phyloP scores from a whole-genome alignment of 805 yeast species.

The Candida methanosorbosa region DNA sequence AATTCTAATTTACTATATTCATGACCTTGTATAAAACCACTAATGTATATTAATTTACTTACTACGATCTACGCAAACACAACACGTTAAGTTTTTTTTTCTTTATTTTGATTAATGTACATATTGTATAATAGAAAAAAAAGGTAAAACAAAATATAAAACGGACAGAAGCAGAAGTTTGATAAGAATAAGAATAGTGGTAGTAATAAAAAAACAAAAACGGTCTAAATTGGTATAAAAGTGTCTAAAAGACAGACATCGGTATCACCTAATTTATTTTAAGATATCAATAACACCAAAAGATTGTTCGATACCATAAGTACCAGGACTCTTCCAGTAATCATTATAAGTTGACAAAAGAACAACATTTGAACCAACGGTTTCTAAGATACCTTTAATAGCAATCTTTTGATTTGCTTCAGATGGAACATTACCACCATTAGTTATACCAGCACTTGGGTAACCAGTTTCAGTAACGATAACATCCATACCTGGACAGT shows the following conservation, averaged over 20 bases:
- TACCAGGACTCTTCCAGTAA: slow-evolving; percentile 81
- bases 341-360: slow-evolving; percentile 78
- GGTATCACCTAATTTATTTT: too few relatives aligned
- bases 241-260: too few relatives aligned
- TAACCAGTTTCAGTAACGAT: slow-evolving; percentile 83
- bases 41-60: neutral
- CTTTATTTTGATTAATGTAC: neutral
- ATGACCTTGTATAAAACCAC: neutral
- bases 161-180: neutral
- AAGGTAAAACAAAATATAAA: neutral
- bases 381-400: slow-evolving; percentile 50
- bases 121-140: neutral
- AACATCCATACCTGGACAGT: slow-evolving; percentile 50
- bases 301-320: slow-evolving; percentile 76
- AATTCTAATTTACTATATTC: slow-evolving; percentile 33
- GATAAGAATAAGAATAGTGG: too few relatives aligned
- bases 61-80: neutral
- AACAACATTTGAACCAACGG: slow-evolving; percentile 51
- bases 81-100: too few relatives aligned
- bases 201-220: too few relatives aligned
- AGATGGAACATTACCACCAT: slow-evolving; percentile 70
- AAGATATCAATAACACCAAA: slow-evolving; percentile 55
- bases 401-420: slow-evolving; percentile 66
- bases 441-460: slow-evolving; percentile 63
- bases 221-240: too few relatives aligned